Evolutionary conservation across 495 filamentous ascomycete genomes (phyloP), one percentile per base, ranked within the genome.

Genomic region (Podospora conica): DNA sequence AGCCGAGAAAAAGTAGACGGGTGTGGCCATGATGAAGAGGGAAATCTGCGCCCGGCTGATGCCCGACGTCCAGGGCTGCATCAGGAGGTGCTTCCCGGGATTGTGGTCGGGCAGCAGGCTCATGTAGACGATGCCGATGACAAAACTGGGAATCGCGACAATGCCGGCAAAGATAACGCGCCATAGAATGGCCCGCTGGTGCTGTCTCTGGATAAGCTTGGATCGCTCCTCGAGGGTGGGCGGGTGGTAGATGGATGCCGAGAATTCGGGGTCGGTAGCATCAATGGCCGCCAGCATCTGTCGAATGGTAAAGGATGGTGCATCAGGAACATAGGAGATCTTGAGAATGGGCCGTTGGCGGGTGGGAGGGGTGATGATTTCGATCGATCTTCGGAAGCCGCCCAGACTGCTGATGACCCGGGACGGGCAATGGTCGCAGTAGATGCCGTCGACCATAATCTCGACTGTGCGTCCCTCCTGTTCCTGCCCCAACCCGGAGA

Each of bases 121-220:
- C 93, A 96, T 97, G 78, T 88, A 96, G 5, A 97, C 86, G 67
- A 98, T 90, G 1, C 94, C 94, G 65, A 98, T 89, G 33, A 96
- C 72, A 71, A 98, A 93, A 0, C 92, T 92, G 20, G 94, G 95
- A 48, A 98, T 90, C 48, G 89, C 89, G 25, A 88, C 81, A 15
- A 88, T 73, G n/a, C 93, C 76, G 18, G 90, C 87, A 66, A 97
- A 81, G 3, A 89, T 67, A 22, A 93, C 82, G 11, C 94, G 88
- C 48, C 81, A 73, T 0, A 89, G 76, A 53, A 93, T 81, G 18
- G 84, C 81, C 15, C 76, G 74, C 65, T 85, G 84, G 70, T 93
- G 88, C 29, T 83, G 82, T 3, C 80, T 75, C 66, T 89, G 88
- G 68, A 94, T 91, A 25, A 79, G 80, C 63, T 87, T 87, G 5